Percentiles rank a stretch among this genome's conserved stretches.
Conservation (phyloP, 192 early-diverging fungal genomes). For the Coemansia sp. region DNA sequence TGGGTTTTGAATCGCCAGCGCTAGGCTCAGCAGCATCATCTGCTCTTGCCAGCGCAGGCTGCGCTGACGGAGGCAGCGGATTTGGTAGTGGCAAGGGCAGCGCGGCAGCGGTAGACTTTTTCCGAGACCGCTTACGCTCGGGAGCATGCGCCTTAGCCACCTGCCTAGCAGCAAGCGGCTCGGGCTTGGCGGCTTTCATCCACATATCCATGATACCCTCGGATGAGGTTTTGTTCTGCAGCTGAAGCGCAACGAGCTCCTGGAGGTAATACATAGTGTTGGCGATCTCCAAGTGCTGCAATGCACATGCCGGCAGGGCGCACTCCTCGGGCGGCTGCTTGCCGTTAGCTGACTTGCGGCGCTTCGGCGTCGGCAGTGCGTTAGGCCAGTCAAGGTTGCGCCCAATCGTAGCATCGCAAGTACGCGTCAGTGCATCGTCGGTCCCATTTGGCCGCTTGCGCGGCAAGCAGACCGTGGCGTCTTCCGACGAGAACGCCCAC, state of each 20-base stretch:
- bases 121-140: neutral
- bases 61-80: neutral
- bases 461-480: slow-evolving; percentile 28
- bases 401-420: slow-evolving; percentile 30
- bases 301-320: slow-evolving; percentile 21
- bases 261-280: slow-evolving; percentile 24
- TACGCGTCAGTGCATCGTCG: slow-evolving; percentile 31
- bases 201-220: slow-evolving; percentile 18
- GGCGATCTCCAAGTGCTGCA: slow-evolving; percentile 45
- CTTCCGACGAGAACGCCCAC: slow-evolving; percentile 36
- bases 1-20: neutral
- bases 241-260: slow-evolving; percentile 24
- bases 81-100: neutral
- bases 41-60: neutral
- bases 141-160: neutral
- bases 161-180: slow-evolving; percentile 2
- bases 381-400: slow-evolving; percentile 49
- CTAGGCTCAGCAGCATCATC: neutral
- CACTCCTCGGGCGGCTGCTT: slow-evolving; percentile 44
- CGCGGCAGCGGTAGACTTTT: slow-evolving; percentile 6
- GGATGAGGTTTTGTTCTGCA: neutral
- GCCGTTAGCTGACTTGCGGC: slow-evolving; percentile 44
- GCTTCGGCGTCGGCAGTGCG: slow-evolving; percentile 8
- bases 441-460: slow-evolving; percentile 30
- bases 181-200: neutral